Base-by-base conservation (phyloP, 202 grass and related monocot genomes). In the Carex sylvatica region DNA sequence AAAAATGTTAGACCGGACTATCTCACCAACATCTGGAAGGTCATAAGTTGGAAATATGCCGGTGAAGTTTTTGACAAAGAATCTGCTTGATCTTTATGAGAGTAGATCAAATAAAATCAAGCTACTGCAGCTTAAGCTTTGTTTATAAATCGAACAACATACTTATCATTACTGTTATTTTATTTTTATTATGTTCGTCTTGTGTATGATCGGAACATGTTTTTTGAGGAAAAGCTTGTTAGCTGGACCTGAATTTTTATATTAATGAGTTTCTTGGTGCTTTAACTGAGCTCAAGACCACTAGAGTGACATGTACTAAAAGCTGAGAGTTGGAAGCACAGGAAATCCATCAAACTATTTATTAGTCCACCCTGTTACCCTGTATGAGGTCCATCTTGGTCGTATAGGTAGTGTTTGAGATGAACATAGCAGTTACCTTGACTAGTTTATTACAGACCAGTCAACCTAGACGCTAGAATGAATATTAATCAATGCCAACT, bases 1-100 rank as follows among this genome's bases (percentile, higher is more conserved):
- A 95, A 98, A 78, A 98, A 98, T 83, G 91, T 95, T 68, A 95
- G 81, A 62, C 92, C 92, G 20, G 96, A 98, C 51, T 98, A 98
- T 75, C 86, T 98, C 63, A 95, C 83, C 49, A 95, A 92, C 85
- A 86, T 98, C 51, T 98, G 96, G 96, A 98, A 93, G 83, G 96
- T 98, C 60, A 87, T 95, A 47, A 95, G 95, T 86, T 98, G 96
- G 96, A 95, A 98, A 82, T 98, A 98, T 5, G 88, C 92, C 6
- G 79, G 91, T 31, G 89, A 90, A 85, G 84, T 90, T 60, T 98
- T 86, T 9, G 92, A 92, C 13, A 93, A 91, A 63, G 86, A 67
- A 80, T 61, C 49, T 47, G 91, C 84, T 14, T 97, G 87, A 97
- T 72, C 40, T 24, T 72, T 19, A 18, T 24, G 19, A 46, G 14